A percentile compares a stretch with the other conserved stretches of the same genome.
Conservation (phyloP, 2,329 filamentous ascomycete species). For the Erysiphe neolycopersici region DNA sequence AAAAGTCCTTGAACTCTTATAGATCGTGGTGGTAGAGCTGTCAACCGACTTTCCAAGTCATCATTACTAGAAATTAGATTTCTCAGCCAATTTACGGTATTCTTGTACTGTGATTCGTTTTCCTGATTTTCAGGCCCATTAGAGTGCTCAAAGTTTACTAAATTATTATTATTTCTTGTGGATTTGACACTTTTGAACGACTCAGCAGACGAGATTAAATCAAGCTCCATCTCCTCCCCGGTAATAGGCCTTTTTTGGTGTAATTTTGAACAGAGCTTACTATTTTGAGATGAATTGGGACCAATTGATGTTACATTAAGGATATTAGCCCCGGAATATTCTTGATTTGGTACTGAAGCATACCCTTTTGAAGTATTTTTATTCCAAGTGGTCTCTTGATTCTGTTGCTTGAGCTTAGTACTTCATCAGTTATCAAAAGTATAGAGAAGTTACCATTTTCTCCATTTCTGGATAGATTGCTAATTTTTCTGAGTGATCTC, state of each 20-base stretch:
- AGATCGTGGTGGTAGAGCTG: slow-evolving; percentile 8
- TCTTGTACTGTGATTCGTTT: not conserved
- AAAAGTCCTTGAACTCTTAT: slow-evolving; percentile 1
- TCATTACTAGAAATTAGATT: slow-evolving; percentile 8
- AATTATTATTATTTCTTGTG: not conserved
- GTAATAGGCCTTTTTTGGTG: slow-evolving; percentile 2
- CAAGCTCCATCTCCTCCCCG: slow-evolving; percentile 1
- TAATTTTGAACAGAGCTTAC: not conserved
- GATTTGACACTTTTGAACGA: slow-evolving; percentile 2
- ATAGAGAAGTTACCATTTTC: too few relatives aligned
- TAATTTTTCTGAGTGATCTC: too few relatives aligned
- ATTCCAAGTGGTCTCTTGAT: too few relatives aligned
- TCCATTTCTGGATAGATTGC: too few relatives aligned
- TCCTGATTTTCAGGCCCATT: not conserved
- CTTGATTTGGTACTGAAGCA: slow-evolving; percentile 4
- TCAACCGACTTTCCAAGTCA: slow-evolving; percentile 9
- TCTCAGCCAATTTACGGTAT: slow-evolving; percentile 10
- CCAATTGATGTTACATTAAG: too few relatives aligned
- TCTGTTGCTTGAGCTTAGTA: too few relatives aligned
- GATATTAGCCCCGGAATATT: slow-evolving; percentile 6
- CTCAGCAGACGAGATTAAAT: slow-evolving; percentile 4
- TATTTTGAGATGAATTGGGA: not conserved
- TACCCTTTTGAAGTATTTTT: slow-evolving; percentile 1
- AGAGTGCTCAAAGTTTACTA: not conserved
- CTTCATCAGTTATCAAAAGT: too few relatives aligned